Evolutionary conservation across 768 basidiomycete genomes (phyloP).

Genomic region (Boletus subcaerulescens): DNA sequence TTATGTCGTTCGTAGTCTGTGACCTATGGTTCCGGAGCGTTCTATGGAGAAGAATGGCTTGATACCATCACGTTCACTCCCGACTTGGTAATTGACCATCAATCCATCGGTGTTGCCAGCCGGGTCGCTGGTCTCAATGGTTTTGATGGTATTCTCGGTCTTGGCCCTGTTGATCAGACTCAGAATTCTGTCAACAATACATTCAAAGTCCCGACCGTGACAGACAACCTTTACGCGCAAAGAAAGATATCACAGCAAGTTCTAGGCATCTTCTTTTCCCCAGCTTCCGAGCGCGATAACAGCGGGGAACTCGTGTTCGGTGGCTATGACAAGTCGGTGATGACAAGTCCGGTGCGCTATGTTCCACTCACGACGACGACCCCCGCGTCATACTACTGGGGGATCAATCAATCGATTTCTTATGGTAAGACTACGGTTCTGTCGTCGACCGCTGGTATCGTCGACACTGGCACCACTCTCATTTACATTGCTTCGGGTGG

Average conservation of each 20-base stretch:
- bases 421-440: conserved; percentile 26
- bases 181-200: conserved; percentile 16
- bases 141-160: conserved; percentile 42
- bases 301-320: conserved; percentile 30
- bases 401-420: conserved; percentile 33
- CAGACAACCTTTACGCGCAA: conserved; percentile 33
- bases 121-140: conserved; percentile 1
- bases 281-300: conserved; percentile 17
- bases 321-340: conserved; percentile 16
- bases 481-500: conserved; percentile 21
- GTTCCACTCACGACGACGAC: conserved; percentile 22
- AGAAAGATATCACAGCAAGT: conserved; percentile 26
- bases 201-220: conserved; percentile 32
- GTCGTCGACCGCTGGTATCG: conserved; percentile 26
- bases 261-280: conserved; percentile 33
- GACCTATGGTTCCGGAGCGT: conserved; percentile 1
- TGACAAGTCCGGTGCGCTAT: conserved; percentile 23
- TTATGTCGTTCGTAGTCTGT: neutral
- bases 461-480: conserved; percentile 34
- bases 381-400: conserved; percentile 31
- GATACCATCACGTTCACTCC: conserved; percentile 13
- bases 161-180: conserved; percentile 36
- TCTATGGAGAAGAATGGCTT: conserved; percentile 12
- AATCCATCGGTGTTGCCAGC: conserved; percentile 38
- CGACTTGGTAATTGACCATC: conserved; percentile 8